A percentile compares a stretch with the other conserved stretches of the same genome.
Conservation (phyloP, 768 basidiomycete genomes). For the Amanita thiersii region DNA sequence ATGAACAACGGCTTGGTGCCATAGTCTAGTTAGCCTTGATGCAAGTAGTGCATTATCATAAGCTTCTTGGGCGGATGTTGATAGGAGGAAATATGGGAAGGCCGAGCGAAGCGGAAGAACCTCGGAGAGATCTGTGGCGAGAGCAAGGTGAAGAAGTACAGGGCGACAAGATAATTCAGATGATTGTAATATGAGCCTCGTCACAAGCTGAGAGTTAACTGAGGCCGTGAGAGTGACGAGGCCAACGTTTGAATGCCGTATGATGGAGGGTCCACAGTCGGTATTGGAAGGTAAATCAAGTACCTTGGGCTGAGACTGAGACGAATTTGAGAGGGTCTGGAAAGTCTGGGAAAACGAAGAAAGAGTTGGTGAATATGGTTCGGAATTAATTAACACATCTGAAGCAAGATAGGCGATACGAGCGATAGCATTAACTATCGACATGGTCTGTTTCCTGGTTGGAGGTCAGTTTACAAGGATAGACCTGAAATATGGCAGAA, state of each 20-base stretch:
- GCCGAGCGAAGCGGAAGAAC: constrained; percentile 71
- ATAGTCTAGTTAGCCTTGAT: constrained; percentile 63
- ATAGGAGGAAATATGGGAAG: constrained; percentile 77
- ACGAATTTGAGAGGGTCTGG: background rate
- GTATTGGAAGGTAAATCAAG: background rate
- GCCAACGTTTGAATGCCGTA: background rate
- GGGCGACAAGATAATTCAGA: constrained; percentile 5
- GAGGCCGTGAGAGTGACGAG: constrained; percentile 3
- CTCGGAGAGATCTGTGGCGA: constrained; percentile 66
- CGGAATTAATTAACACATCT: constrained; percentile 46
- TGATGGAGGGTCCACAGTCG: constrained; percentile 4
- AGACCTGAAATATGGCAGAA: too few species aligned
- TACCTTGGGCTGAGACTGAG: constrained; percentile 2
- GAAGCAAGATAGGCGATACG: constrained; percentile 69
- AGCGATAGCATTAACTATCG: constrained; percentile 20
- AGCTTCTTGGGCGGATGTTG: constrained; percentile 68
- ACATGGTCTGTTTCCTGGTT: constrained; percentile 4
- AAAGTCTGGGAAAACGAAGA: background rate
- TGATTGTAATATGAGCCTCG: constrained; percentile 4
- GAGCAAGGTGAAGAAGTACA: constrained; percentile 7
- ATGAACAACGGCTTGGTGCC: constrained; percentile 78
- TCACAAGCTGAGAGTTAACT: constrained; percentile 2
- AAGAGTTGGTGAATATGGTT: constrained; percentile 10
- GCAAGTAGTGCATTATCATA: constrained; percentile 89
- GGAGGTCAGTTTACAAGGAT: too few species aligned